Conservation (phyloP, 495 filamentous ascomycete species). For the Penicillium roqueforti region DNA sequence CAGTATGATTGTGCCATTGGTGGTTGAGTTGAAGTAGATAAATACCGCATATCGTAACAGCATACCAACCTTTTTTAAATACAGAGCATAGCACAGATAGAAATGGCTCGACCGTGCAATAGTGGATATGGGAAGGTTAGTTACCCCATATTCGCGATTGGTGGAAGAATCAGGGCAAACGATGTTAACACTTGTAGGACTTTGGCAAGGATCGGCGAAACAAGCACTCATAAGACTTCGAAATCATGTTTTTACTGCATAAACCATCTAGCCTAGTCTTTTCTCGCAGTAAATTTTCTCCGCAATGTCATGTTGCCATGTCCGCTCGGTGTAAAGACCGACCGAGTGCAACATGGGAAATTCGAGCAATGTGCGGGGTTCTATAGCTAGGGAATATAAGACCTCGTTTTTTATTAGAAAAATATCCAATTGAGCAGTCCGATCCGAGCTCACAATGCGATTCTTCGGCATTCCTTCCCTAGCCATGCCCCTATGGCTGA, state of each 20-base stretch:
- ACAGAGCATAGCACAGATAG: not conserved
- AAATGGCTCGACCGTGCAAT: not conserved
- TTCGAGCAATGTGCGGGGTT: not conserved
- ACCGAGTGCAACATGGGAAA: conserved; percentile 5
- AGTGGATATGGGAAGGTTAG: not conserved
- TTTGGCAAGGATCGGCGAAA: conserved; percentile 12
- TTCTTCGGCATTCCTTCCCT: not conserved
- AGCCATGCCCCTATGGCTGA: conserved; percentile 1
- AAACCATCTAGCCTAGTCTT: not conserved
- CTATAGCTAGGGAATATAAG: not conserved
- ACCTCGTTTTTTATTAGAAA: not conserved
- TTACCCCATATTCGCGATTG: conserved; percentile 11
- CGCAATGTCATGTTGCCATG: not conserved
- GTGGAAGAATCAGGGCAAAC: conserved; percentile 15
- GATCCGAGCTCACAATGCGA: not conserved
- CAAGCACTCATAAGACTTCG: conserved; percentile 17
- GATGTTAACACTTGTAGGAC: conserved; percentile 5
- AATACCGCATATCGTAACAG: not conserved
- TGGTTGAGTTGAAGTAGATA: not conserved
- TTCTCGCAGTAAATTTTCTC: conserved; percentile 14
- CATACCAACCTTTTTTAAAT: not conserved
- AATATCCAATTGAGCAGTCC: too few species aligned
- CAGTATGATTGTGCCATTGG: conserved; percentile 19
- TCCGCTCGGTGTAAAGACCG: conserved; percentile 15
- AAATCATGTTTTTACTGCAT: not conserved